Conservation (phyloP, 192 early-diverging fungal genomes). For the Rhizophagus sp. region DNA sequence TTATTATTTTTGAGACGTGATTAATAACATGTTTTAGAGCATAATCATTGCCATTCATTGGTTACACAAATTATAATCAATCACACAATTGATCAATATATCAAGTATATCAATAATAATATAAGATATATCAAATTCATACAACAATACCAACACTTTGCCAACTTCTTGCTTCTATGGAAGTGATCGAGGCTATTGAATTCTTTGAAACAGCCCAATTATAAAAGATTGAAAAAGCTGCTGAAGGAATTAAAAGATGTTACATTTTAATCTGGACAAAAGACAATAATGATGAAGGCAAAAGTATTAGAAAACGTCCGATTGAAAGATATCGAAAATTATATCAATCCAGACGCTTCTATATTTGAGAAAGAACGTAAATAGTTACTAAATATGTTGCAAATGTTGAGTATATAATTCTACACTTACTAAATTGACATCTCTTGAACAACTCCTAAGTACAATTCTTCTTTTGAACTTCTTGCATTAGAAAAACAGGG, state of each 20-base stretch:
- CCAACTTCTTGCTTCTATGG: slow-evolving; percentile 87
- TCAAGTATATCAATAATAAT: no score
- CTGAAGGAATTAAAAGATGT: slow-evolving; percentile 88
- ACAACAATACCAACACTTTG: slow-evolving; percentile 73
- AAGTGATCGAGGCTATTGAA: slow-evolving; percentile 95
- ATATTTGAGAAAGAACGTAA: slow-evolving; percentile 57
- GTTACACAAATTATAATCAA: no score
- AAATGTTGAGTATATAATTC: slow-evolving; percentile 52
- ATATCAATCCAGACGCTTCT: slow-evolving; percentile 62
- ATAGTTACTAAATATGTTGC: slow-evolving; percentile 51
- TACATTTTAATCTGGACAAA: slow-evolving; percentile 92
- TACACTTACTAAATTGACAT: slow-evolving; percentile 91
- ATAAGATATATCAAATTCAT: slow-evolving; percentile 82
- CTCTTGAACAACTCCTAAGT: slow-evolving; percentile 88
- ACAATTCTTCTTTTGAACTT: no score
- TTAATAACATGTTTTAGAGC: no score
- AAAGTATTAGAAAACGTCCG: slow-evolving; percentile 71
- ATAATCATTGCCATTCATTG: no score
- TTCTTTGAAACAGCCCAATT: slow-evolving; percentile 86
- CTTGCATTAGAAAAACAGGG: no score
- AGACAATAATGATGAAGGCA: slow-evolving; percentile 71
- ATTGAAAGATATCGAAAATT: slow-evolving; percentile 78
- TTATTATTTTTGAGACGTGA: no score
- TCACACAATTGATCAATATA: no score
- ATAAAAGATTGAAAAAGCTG: slow-evolving; percentile 82